phyloP scores from a whole-genome alignment of 805 yeast genomes.

The Teunomyces pallodes region DNA sequence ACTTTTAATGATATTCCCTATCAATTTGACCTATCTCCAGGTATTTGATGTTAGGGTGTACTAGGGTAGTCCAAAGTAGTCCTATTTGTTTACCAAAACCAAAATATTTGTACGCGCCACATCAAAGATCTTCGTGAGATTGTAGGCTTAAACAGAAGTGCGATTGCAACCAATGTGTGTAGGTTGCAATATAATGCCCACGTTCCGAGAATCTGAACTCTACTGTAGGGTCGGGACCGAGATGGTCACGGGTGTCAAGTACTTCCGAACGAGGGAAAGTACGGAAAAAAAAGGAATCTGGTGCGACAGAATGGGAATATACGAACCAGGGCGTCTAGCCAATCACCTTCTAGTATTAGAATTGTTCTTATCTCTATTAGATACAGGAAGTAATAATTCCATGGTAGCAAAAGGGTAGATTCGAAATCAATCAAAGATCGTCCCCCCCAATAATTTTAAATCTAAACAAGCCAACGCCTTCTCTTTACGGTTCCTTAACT shows the following conservation, averaged over 20 bases:
- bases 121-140: too few species aligned
- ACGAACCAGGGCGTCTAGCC: background rate
- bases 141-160: too few species aligned
- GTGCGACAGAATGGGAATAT: background rate
- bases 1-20: background rate
- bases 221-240: too few species aligned
- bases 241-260: background rate
- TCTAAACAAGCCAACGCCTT: too few species aligned
- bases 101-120: too few species aligned
- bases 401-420: background rate
- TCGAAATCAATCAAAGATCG: background rate
- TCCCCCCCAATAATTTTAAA: background rate
- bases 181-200: too few species aligned
- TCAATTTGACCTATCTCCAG: background rate
- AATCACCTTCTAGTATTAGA: background rate
- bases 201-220: too few species aligned
- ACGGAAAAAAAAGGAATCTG: background rate
- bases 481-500: too few species aligned
- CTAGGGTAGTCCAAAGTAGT: background rate
- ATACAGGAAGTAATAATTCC: background rate
- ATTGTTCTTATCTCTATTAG: conserved; percentile 1
- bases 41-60: background rate
- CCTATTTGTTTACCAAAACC: too few species aligned
- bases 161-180: too few species aligned
- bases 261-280: background rate